Evolutionary conservation across 352 stramenopile genomes (phyloP).

Genomic region (Lagenidium giganteum): DNA sequence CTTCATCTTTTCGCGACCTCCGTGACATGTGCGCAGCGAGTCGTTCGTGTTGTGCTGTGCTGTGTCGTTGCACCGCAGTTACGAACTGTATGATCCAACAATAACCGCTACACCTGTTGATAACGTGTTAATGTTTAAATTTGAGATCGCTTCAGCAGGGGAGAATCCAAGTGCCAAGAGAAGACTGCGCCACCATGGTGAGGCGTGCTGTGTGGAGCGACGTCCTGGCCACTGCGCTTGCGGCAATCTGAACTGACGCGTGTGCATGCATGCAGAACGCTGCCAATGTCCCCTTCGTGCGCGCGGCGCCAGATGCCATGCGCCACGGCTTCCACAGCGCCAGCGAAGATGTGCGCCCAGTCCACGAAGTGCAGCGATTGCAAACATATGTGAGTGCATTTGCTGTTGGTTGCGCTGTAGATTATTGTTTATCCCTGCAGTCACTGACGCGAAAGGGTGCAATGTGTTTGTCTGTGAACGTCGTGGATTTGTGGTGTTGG

Average conservation of each 20-base stretch:
- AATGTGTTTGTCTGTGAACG: not conserved
- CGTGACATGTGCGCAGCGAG: too few relatives aligned
- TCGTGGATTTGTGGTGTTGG: too few relatives aligned
- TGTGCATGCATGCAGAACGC: conserved; percentile 33
- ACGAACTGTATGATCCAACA: too few relatives aligned
- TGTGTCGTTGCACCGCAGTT: too few relatives aligned
- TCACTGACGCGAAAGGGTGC: too few relatives aligned
- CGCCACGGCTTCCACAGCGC: conserved; percentile 82
- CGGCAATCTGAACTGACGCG: conserved; percentile 1
- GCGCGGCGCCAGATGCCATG: conserved; percentile 70
- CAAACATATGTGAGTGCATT: conserved; percentile 47
- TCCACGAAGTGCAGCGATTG: conserved; percentile 83
- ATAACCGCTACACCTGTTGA: too few relatives aligned
- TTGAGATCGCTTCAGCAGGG: too few relatives aligned
- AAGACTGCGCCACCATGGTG: conserved; percentile 10
- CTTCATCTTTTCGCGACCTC: conserved; percentile 27
- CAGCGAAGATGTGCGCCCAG: conserved; percentile 69
- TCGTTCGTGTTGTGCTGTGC: too few relatives aligned
- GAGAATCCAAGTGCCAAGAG: too few relatives aligned
- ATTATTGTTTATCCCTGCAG: too few relatives aligned
- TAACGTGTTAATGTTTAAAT: too few relatives aligned
- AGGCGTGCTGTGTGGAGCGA: conserved; percentile 3
- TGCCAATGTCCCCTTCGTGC: conserved; percentile 73
- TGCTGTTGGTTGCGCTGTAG: not conserved
- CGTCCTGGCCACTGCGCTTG: not conserved